phyloP scores from a whole-genome alignment of 768 basidiomycete genomes.

The Cystofilobasidium bisporidii region DNA sequence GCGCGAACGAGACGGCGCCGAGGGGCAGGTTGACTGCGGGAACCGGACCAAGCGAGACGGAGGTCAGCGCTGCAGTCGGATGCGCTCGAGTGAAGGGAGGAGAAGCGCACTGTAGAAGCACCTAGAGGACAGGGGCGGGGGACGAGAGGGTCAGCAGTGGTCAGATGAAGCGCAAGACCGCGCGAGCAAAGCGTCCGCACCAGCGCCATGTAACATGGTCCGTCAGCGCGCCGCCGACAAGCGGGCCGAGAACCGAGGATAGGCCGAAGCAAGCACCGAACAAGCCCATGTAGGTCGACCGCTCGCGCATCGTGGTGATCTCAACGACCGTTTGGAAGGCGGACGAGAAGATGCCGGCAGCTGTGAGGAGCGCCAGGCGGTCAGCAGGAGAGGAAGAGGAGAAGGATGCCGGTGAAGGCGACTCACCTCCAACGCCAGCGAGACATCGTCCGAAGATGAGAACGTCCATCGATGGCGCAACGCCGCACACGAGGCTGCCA shows the following conservation, averaged over 20 bases:
- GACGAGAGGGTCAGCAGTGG: too few species aligned
- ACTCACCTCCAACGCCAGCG: background rate
- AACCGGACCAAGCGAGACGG: background rate
- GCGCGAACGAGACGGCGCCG: slow-evolving; percentile 6
- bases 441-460: slow-evolving; percentile 31
- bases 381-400: slow-evolving; percentile 5
- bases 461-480: slow-evolving; percentile 30
- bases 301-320: slow-evolving; percentile 29
- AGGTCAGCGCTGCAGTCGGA: background rate
- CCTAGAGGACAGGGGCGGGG: too few species aligned
- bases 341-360: slow-evolving; percentile 20
- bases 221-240: slow-evolving; percentile 46
- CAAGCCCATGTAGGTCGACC: slow-evolving; percentile 34
- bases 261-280: slow-evolving; percentile 35
- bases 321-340: slow-evolving; percentile 32
- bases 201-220: too few species aligned
- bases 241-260: slow-evolving; percentile 13
- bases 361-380: background rate
- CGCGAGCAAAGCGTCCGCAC: too few species aligned
- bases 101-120: slow-evolving; percentile 22
- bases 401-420: background rate
- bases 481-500: slow-evolving; percentile 39
- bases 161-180: too few species aligned
- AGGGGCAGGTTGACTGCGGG: slow-evolving; percentile 24
- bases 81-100: background rate